phyloP scores from a whole-genome alignment of 169 alveolate genomes.

The Plasmodium sp. region DNA sequence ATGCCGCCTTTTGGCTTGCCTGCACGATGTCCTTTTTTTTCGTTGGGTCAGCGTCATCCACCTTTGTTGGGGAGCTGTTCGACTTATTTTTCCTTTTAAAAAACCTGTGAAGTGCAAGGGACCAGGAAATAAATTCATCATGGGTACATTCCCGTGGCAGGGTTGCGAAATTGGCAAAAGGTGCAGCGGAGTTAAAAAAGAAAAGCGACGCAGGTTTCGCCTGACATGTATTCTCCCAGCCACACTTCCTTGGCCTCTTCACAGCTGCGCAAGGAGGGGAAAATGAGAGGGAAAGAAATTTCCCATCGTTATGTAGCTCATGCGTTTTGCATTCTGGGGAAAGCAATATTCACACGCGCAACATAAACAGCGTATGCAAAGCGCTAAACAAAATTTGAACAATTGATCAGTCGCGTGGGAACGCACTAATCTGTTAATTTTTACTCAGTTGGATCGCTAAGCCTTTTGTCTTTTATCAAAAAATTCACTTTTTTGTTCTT shows the following conservation, averaged over 20 bases:
- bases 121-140: neutral
- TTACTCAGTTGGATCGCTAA: slow-evolving; percentile 65
- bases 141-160: neutral
- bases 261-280: slow-evolving; percentile 1
- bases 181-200: neutral
- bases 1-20: slow-evolving; percentile 8
- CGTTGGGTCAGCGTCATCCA: neutral
- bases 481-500: slow-evolving; percentile 20
- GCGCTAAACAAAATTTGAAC: neutral
- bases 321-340: neutral
- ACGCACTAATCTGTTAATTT: neutral
- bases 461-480: slow-evolving; percentile 38
- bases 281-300: too few species aligned
- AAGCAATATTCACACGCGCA: neutral
- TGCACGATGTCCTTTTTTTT: slow-evolving; percentile 43
- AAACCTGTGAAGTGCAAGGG: slow-evolving; percentile 18
- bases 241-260: slow-evolving; percentile 69
- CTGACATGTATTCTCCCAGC: slow-evolving; percentile 47
- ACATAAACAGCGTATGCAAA: neutral
- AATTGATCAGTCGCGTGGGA: neutral
- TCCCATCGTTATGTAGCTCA: neutral
- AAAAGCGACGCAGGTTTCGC: neutral
- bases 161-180: neutral
- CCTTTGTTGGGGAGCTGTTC: neutral
- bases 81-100: slow-evolving; percentile 41